A percentile compares a stretch with the other conserved stretches of the same genome.
Evolutionary conservation across 2,329 filamentous ascomycete genomes (phyloP).

Genomic region (Aspergillus fischeri): DNA sequence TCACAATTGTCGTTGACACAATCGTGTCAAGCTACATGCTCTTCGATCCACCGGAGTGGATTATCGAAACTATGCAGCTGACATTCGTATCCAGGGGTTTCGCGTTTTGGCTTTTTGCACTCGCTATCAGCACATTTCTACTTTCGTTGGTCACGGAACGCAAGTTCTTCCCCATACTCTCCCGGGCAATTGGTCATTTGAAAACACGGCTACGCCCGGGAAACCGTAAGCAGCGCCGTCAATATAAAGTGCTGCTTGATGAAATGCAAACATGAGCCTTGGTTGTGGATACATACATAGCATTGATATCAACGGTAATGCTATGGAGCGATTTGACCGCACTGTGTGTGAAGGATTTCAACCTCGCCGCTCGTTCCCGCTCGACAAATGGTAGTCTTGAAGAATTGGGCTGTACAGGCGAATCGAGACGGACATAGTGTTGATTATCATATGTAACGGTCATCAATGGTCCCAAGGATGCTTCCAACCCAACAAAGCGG

Average conservation of each 20-base stretch:
- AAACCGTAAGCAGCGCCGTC: constrained; percentile 71
- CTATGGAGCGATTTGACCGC: neutral
- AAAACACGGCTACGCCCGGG: constrained; percentile 55
- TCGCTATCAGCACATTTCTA: constrained; percentile 67
- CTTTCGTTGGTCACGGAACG: constrained; percentile 69
- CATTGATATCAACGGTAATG: neutral
- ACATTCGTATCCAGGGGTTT: constrained; percentile 72
- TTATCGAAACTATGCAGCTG: constrained; percentile 76
- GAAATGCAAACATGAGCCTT: constrained; percentile 47
- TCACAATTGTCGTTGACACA: constrained; percentile 67
- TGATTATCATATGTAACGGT: neutral
- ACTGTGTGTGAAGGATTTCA: neutral
- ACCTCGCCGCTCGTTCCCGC: neutral
- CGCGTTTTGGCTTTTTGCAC: constrained; percentile 63
- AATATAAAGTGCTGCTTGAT: constrained; percentile 78
- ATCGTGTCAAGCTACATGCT: constrained; percentile 75
- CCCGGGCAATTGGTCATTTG: constrained; percentile 60
- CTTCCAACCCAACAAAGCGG: constrained; percentile 85
- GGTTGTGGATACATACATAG: neutral
- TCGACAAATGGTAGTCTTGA: neutral
- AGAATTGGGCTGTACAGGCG: neutral
- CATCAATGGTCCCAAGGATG: constrained; percentile 91
- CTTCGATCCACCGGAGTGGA: constrained; percentile 64
- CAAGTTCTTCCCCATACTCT: constrained; percentile 64
- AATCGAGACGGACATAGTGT: constrained; percentile 1